phyloP scores from a whole-genome alignment of 2,329 filamentous ascomycete genomes.

The Ceratocystis alfenasii region DNA sequence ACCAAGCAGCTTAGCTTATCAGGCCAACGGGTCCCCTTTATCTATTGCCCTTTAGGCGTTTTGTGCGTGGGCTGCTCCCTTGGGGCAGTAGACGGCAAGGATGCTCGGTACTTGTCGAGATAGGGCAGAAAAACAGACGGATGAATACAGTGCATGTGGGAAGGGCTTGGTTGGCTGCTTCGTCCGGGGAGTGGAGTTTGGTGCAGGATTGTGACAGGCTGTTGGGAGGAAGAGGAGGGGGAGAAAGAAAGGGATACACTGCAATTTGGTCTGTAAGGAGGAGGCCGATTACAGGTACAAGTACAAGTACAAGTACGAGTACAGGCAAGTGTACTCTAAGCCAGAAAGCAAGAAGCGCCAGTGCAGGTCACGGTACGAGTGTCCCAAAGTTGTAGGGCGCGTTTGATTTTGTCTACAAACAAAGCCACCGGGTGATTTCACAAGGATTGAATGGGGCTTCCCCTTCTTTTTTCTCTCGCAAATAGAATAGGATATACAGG shows the following conservation, averaged over 20 bases:
- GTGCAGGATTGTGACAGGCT: background rate
- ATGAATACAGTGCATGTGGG: constrained; percentile 5
- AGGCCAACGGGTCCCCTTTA: background rate
- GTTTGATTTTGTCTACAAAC: background rate
- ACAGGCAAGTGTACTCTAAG: background rate
- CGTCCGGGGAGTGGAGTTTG: no score
- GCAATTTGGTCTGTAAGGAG: background rate
- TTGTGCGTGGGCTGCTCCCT: background rate
- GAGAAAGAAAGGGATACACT: background rate
- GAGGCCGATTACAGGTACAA: background rate
- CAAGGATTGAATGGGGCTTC: background rate
- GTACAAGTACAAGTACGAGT: background rate
- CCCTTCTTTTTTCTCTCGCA: background rate
- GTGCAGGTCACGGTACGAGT: background rate
- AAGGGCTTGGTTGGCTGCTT: constrained; percentile 1
- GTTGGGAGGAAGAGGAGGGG: background rate
- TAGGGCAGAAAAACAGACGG: constrained; percentile 7
- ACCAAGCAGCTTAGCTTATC: background rate
- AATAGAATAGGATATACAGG: background rate
- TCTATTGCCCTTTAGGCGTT: background rate
- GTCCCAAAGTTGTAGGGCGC: background rate
- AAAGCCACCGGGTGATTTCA: background rate
- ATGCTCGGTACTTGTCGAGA: constrained; percentile 8
- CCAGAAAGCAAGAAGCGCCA: background rate
- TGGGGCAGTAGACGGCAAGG: background rate